phyloP scores from a whole-genome alignment of 495 filamentous ascomycete species.

The Lasiosphaeriaceae sp. region DNA sequence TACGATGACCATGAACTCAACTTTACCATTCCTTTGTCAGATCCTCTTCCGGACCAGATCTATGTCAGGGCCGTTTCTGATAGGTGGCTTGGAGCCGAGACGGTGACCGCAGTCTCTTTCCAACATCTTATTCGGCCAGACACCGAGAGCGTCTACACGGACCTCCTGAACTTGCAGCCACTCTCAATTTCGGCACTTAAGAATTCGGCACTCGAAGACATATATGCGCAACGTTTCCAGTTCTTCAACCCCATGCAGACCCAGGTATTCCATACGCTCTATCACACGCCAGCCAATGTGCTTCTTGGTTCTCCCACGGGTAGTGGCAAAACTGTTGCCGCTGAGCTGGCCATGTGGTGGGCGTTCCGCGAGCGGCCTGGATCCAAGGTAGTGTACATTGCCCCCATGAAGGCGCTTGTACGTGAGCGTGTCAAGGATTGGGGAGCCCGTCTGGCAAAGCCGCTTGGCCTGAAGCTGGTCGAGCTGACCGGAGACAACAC shows the following conservation, averaged over 20 bases:
- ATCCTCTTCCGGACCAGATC: conserved; percentile 90
- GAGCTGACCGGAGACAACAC: conserved; percentile 98
- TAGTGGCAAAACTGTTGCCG: conserved; percentile 94
- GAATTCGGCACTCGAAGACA: conserved; percentile 78
- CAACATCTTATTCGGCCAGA: conserved; percentile 96
- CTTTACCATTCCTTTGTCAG: conserved; percentile 93
- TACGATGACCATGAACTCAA: conserved; percentile 94
- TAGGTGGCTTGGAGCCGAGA: conserved; percentile 96
- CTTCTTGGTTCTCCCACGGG: conserved; percentile 96
- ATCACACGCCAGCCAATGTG: conserved; percentile 87
- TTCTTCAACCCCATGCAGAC: conserved; percentile 99
- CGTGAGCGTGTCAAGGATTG: conserved; percentile 96
- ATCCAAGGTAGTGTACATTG: conserved; percentile 98
- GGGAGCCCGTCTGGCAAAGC: conserved; percentile 74
- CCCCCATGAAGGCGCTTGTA: conserved; percentile 98
- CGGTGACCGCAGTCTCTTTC: conserved; percentile 90
- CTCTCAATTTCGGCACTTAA: conserved; percentile 84
- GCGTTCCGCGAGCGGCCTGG: conserved; percentile 93
- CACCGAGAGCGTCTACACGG: conserved; percentile 95
- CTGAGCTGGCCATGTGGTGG: conserved; percentile 99
- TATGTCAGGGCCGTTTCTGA: conserved; percentile 93
- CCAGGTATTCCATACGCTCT: conserved; percentile 93
- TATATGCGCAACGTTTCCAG: conserved; percentile 83
- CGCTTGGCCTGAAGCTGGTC: conserved; percentile 86
- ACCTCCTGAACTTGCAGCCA: conserved; percentile 87